A percentile compares a stretch with the other conserved stretches of the same genome.
Conservation (phyloP, 257 asterid genomes). For the Nicotiana knightiana region DNA sequence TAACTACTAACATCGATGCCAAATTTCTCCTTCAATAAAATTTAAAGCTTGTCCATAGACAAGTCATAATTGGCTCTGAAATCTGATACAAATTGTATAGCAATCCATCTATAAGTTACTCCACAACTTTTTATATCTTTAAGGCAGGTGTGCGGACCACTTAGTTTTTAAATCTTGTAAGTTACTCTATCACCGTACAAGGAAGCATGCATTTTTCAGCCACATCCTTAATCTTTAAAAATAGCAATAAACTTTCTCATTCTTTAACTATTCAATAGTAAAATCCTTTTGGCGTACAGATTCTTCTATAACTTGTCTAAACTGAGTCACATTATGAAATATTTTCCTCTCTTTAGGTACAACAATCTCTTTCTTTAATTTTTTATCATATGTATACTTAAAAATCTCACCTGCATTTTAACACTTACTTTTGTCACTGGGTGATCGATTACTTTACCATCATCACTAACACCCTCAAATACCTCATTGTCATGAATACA, state of each 20-base stretch:
- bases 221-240: background rate
- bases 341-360: background rate
- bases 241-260: background rate
- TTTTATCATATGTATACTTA: background rate
- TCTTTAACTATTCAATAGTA: background rate
- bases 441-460: background rate
- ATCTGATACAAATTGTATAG: background rate
- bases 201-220: background rate
- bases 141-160: background rate
- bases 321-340: background rate
- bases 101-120: background rate
- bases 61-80: background rate
- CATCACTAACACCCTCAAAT: background rate
- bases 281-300: background rate
- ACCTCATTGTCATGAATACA: background rate
- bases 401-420: background rate
- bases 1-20: too few species aligned
- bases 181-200: background rate
- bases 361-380: background rate
- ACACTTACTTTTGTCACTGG: background rate
- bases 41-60: too few species aligned
- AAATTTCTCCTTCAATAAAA: too few species aligned
- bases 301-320: background rate
- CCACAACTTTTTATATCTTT: background rate
- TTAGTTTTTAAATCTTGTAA: background rate